Percentiles rank a stretch among this genome's conserved stretches.
These are phyloP conservation scores for Thuidium tamariscinum DNA, from an alignment of 225 moss, liverwort and hornwort genomes.

Conservation along the genomic window DNA sequence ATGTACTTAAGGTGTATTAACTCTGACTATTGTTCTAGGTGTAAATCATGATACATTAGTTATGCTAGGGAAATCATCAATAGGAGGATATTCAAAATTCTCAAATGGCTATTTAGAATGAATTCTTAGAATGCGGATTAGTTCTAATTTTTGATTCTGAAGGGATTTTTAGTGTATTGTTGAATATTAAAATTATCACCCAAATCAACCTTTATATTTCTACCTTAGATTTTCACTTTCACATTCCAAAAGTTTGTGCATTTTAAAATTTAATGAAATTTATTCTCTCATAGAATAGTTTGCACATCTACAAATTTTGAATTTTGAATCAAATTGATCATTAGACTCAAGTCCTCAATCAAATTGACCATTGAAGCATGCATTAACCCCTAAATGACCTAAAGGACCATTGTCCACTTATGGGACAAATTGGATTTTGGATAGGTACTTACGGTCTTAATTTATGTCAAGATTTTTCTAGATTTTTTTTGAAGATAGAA, in stretches of 20 bases:
- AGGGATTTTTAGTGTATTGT: neutral
- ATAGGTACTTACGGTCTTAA: no score
- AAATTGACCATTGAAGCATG: neutral
- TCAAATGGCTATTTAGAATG: no score
- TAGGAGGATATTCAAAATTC: no score
- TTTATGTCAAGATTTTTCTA: no score
- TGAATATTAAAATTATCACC: neutral
- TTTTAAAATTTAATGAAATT: neutral
- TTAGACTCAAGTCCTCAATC: neutral
- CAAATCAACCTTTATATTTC: neutral
- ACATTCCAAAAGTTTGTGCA: rapidly evolving
- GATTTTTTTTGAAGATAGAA: no score
- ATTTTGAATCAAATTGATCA: neutral
- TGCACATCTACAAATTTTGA: neutral
- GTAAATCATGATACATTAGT: neutral
- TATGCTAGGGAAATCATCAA: neutral
- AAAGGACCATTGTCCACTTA: no score
- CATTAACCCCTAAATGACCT: no score
- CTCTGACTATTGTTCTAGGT: neutral
- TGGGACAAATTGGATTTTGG: no score
- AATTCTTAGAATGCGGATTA: rapidly evolving
- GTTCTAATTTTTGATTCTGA: neutral
- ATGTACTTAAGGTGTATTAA: neutral
- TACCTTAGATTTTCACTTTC: neutral
- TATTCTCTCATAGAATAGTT: neutral